A percentile compares a stretch with the other conserved stretches of the same genome.
These are phyloP conservation scores for Sugiyamaella floridensis DNA, from an alignment of 805 yeast genomes.

Conservation along the genomic window DNA sequence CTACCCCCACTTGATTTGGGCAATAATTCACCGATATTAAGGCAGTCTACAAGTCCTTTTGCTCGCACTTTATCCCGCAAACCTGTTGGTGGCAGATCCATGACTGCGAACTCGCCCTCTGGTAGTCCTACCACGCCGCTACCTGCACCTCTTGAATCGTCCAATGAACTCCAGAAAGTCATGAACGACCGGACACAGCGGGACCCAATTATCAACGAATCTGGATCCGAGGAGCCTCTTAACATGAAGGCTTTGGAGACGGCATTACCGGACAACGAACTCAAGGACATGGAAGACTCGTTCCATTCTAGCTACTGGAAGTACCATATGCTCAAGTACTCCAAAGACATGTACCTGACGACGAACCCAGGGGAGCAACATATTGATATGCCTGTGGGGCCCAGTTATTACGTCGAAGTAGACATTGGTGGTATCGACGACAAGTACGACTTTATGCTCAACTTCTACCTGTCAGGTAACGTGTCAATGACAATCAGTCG, in stretches of 20 bases:
- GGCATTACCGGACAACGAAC: background rate
- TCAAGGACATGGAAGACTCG: background rate
- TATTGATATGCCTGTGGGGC: conserved; percentile 51
- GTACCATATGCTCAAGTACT: conserved; percentile 52
- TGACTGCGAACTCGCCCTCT: background rate
- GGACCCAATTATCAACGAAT: background rate
- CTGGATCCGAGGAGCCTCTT: background rate
- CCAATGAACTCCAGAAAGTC: background rate
- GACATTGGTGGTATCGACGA: background rate
- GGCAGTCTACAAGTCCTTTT: background rate
- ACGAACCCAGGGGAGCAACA: conserved; percentile 63
- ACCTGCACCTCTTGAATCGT: background rate
- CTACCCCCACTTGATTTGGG: background rate
- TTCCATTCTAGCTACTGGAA: conserved; percentile 41
- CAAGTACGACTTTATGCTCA: conserved; percentile 7
- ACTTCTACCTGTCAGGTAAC: conserved; percentile 4
- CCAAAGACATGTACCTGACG: conserved; percentile 51
- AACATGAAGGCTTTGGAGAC: background rate
- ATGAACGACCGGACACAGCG: background rate
- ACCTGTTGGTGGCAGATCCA: background rate
- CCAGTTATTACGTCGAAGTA: conserved; percentile 47
- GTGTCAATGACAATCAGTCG: conserved; percentile 5
- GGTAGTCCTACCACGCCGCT: background rate
- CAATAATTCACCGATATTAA: background rate
- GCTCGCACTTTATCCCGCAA: background rate